phyloP scores from a whole-genome alignment of 345 rosid genomes.

The Hibiscus tridactylites region DNA sequence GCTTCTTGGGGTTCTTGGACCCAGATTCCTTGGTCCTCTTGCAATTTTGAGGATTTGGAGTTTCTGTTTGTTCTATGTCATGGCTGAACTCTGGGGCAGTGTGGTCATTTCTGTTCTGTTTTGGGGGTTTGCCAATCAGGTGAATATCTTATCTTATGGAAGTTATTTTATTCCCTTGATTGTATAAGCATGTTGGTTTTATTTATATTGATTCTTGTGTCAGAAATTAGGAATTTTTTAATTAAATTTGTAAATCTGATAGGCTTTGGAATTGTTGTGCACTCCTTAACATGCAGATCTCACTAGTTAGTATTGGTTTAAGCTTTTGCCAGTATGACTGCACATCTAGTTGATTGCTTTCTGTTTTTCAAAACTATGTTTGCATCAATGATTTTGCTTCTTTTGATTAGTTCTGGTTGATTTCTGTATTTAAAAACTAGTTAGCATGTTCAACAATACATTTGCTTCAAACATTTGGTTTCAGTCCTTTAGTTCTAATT shows the following conservation, averaged over 20 bases:
- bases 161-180: neutral
- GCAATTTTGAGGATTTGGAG: slow-evolving; percentile 97
- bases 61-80: slow-evolving; percentile 94
- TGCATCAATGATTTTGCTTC: neutral
- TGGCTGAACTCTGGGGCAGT: slow-evolving; percentile 99
- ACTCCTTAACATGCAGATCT: neutral
- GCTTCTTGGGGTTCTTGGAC: slow-evolving; percentile 72
- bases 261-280: neutral
- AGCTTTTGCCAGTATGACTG: neutral
- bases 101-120: slow-evolving; percentile 95
- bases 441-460: neutral
- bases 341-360: neutral
- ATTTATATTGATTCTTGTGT: neutral
- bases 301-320: neutral
- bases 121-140: slow-evolving; percentile 99
- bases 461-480: neutral
- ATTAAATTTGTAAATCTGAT: neutral
- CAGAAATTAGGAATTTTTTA: neutral
- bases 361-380: neutral
- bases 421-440: neutral
- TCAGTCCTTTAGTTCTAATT: neutral
- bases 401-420: neutral
- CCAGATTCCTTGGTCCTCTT: slow-evolving; percentile 92
- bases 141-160: slow-evolving; percentile 15
- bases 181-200: neutral